Base-by-base conservation (phyloP, 2,329 filamentous ascomycete species). In the Lecanoromycetidae sp. region DNA sequence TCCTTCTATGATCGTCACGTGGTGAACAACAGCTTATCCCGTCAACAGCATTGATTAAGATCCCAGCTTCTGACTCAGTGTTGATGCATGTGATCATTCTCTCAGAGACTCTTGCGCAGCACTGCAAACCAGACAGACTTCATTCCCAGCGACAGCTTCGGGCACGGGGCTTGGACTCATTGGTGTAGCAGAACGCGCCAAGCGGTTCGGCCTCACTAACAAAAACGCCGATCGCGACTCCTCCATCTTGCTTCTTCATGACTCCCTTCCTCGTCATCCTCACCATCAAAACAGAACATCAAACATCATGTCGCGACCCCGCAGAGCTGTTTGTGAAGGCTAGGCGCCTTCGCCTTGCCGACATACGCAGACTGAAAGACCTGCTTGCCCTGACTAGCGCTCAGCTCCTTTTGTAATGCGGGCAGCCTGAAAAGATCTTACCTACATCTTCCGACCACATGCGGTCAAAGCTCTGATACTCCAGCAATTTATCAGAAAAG, bases 321-420 rank as follows among this genome's bases (percentile, higher is more conserved):
- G 53, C 52, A 40, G 36, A 42, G 27, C 46, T 52, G 44, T 51
- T 27, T 50, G 34, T 42, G 40, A 56, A 54, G 56, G 66, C 68
- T 72, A 68, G 66, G 65, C 67, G 60, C 56, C 50, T 48, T 69
- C 66, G 67, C 69, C 67, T 69, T 59, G 67, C 67, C 38, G n/a
- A 27, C 15, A 32, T 13, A 12, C 38, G 42, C 42, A 47, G 30
- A 35, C 23, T 32, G 19, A 34, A 41, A 34, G 32, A 35, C 17
- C 8, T 35, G 19, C 32, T 15, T 12, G 45, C 30, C 25, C 12
- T 32, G 30, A n/a, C 35, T 26, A 34, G 27, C 23, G 25, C 17
- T 30, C 26, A 23, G 22, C 19, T 30, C 19, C 30, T 42, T 23
- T 47, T 15, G 35, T 26, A 15, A 13, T 32, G 5, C 20, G 17